Evolutionary conservation across 768 basidiomycete species (phyloP), one percentile per base, ranked within the genome.

Genomic region (Lactarius hengduanensis): DNA sequence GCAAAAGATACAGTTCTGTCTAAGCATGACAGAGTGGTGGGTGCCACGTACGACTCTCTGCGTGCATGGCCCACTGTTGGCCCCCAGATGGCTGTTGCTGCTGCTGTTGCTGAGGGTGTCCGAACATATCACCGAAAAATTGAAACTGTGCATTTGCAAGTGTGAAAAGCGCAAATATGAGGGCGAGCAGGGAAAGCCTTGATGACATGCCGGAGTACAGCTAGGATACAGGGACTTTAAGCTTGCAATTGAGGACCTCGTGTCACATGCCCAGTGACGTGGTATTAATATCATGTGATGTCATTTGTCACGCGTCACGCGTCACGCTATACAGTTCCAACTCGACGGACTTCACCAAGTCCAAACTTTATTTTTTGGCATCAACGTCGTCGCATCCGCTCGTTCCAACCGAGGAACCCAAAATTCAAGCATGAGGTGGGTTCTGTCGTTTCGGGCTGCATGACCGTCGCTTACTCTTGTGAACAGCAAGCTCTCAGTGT

Each of bases 401-500:
- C 34, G 36, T 45, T 66, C 65, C 63, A 13, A 54, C 18, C 54
- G 50, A 40, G 64, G 40, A 58, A 58, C 15, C 53, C 41, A 57
- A 70, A 64, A 38, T 18, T 45, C 66, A 53, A 64, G 70, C 70
- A 71, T 71, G 70, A 71, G 70, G 70, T 71, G 36, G 32, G 69
- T 61, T n/a, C n/a, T 1, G 16, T 40, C 16, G 7, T 11, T 13
- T 40, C 5, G 32, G 26, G n/a, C 15, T 18, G 26, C 53, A 18
- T 13, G 6, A 4, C 32, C 18, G 11, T 8, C 28, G 16, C 41
- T 56, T n/a, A 60, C 34, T 28, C 26, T n/a, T 40, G 30, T 59
- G 3, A 10, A 8, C 73, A 85, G 83, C 77, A 97, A 96, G 84
- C 90, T 97, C 80, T 93, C 92, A 90, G 96, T 96, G 87, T 87